Conservation (phyloP, 495 filamentous ascomycete species). For the Aspergillus funiculosus region DNA sequence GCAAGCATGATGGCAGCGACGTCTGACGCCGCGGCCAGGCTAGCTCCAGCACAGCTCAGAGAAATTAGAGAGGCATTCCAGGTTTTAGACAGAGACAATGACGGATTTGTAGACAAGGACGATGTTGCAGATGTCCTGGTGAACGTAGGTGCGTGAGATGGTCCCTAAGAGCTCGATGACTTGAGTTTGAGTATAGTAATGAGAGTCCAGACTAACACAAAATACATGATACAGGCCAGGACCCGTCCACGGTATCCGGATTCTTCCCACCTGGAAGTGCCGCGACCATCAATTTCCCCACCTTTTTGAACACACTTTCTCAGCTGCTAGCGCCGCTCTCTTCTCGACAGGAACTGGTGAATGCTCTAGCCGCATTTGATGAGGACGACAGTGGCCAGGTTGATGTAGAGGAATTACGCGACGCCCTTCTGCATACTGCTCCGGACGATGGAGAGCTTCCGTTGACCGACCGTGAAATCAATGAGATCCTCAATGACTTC, state of each 20-base stretch:
- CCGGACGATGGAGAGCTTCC: conserved; percentile 64
- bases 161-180: too few species aligned
- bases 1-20: conserved; percentile 23
- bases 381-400: conserved; percentile 92
- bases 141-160: conserved; percentile 56
- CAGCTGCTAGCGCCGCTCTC: conserved; percentile 65
- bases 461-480: conserved; percentile 70
- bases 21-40: conserved; percentile 52
- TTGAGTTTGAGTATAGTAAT: not conserved
- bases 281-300: conserved; percentile 71
- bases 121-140: conserved; percentile 76
- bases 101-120: conserved; percentile 65
- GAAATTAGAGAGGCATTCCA: conserved; percentile 81
- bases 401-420: conserved; percentile 72
- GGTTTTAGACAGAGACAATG: conserved; percentile 76
- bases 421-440: conserved; percentile 74
- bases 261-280: conserved; percentile 69
- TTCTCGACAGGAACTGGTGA: conserved; percentile 66
- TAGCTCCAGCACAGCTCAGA: conserved; percentile 62
- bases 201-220: conserved; percentile 3
- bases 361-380: conserved; percentile 91
- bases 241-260: conserved; percentile 53
- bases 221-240: conserved; percentile 39
- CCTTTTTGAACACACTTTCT: conserved; percentile 75
- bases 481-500: conserved; percentile 78